Base-by-base conservation (phyloP, 169 alveolate species). In the Plasmodium relictum region DNA sequence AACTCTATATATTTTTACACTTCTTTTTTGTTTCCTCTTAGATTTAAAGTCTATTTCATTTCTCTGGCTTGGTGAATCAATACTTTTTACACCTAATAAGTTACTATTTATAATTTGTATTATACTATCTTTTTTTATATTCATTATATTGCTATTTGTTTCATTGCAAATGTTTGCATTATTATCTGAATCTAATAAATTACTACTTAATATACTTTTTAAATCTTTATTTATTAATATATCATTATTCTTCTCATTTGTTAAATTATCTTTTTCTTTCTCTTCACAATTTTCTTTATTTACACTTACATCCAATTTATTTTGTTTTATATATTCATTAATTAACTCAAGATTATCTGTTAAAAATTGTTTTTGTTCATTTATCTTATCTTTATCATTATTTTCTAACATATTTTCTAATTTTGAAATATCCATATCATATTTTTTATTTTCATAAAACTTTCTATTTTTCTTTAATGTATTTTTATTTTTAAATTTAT, bases 401-500 rank as follows among this genome's bases (percentile, higher is more conserved):
- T 78, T 69, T n/a, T 16, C 58, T 50, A 52, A 70, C 48, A 65
- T 10, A 78, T 45, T 78, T 45, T 63, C 58, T 65, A 22, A 20
- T 63, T 65, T 58, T 1, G 39, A 10, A 18, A 48, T 63, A 1
- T 24, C 62, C 50, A 26, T 0, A 59, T 42, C 16, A 6, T 50
- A 70, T 44, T 26, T 42, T 14, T 48, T 70, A 16, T 54, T 18
- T 16, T 63, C 80, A 4, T 6, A 22, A 48, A 14, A 12, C 22
- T 48, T 20, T 16, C 31, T 52, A 48, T 24, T 48, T 20, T 31
- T 66, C 18, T 44, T 37, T 20, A 44, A 31, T 20, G 70, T 65
- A 62, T 24, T 54, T 50, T 65, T 78, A 78, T 42, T 78, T 39
- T 78, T 78, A 50, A 14, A 31, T 65, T 78, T 78, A 65, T 50